Evolutionary conservation across 2,329 filamentous ascomycete genomes (phyloP), one percentile per base, ranked within the genome.

Genomic region (Aspergillus pseudoterreus): DNA sequence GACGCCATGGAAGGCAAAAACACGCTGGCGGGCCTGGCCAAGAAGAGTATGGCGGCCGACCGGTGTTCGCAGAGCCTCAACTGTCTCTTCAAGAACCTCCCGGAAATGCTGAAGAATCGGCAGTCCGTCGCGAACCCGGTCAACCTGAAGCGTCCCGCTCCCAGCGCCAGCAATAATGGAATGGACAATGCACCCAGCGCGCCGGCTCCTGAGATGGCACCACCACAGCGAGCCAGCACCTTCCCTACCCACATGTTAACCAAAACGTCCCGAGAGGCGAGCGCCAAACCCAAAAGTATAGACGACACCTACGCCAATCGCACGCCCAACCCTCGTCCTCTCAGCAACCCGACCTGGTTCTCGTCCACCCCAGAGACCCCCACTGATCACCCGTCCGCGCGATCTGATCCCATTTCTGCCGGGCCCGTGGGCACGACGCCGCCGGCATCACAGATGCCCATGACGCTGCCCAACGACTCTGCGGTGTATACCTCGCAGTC

Each of bases 1-100:
- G 92, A 97, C 71, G 92, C 92, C 0, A 80, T 85, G 54, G 87
- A 90, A 56, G 94, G 92, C 15, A 88, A 88, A 64, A 86, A 92
- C 57, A 89, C 92, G 56, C 82, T 97, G 54, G 83, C 85, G 46
- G 85, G 84, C 14, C 79, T 97, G 52, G 87, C 91, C 2, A 85
- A 88, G 62, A 86, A 87, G 62, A 96, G 91, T 65, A 81, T 95
- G 78, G 91, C 92, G 33, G 94, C 94, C 3, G 90, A 96, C 66
- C 81, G 90, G 55, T 94, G 95, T 63, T 90, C 88, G 1, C 80
- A 78, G 43, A 87, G 89, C 38, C 78, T 99, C 24, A 82, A 84
- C 66, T 79, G 79, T 45, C 79, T 96, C 6, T 96, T 97, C 67
- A 88, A 94, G 54, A 84, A 91, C 64, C 73, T 97, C 1, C 90